These are phyloP conservation scores for Phytophthora ramorum DNA, from an alignment of 352 stramenopile genomes.

Conservation along the genomic window DNA sequence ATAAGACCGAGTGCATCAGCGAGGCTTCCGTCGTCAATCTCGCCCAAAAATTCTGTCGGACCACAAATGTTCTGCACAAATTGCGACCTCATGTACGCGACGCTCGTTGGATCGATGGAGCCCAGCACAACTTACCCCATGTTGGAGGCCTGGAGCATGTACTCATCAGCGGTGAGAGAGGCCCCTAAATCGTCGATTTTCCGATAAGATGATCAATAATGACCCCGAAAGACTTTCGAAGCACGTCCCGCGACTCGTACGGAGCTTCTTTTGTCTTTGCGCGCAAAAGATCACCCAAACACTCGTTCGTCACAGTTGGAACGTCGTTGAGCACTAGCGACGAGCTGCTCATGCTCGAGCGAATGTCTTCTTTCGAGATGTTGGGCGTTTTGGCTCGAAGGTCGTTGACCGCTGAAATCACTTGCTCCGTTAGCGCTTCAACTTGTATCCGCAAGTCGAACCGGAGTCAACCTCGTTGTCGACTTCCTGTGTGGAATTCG, in stretches of 20 bases:
- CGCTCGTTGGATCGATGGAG: constrained; percentile 51
- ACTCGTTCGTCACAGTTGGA: constrained; percentile 50
- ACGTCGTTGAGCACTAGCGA: constrained; percentile 56
- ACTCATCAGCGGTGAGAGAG: constrained; percentile 38
- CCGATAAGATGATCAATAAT: constrained; percentile 65
- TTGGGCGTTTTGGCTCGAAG: constrained; percentile 34
- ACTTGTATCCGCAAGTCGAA: constrained; percentile 46
- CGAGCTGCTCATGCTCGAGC: constrained; percentile 44
- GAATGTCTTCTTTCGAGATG: constrained; percentile 47
- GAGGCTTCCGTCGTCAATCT: constrained; percentile 57
- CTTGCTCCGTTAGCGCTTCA: constrained; percentile 56
- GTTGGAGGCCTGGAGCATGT: constrained; percentile 46
- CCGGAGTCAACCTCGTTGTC: constrained; percentile 32
- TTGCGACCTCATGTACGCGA: constrained; percentile 50
- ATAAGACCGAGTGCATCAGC: constrained; percentile 48
- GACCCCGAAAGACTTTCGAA: constrained; percentile 60
- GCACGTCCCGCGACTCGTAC: constrained; percentile 50
- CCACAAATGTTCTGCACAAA: constrained; percentile 70
- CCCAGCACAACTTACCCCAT: constrained; percentile 27
- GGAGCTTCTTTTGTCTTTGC: constrained; percentile 37
- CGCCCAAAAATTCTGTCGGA: constrained; percentile 55
- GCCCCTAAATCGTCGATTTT: constrained; percentile 45
- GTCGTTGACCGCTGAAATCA: constrained; percentile 45
- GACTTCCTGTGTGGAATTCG: constrained; percentile 29
- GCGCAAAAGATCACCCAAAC: constrained; percentile 39